Evolutionary conservation across 805 yeast genomes (phyloP), one percentile per base, ranked within the genome.

Genomic region (Grigorovia humatica): DNA sequence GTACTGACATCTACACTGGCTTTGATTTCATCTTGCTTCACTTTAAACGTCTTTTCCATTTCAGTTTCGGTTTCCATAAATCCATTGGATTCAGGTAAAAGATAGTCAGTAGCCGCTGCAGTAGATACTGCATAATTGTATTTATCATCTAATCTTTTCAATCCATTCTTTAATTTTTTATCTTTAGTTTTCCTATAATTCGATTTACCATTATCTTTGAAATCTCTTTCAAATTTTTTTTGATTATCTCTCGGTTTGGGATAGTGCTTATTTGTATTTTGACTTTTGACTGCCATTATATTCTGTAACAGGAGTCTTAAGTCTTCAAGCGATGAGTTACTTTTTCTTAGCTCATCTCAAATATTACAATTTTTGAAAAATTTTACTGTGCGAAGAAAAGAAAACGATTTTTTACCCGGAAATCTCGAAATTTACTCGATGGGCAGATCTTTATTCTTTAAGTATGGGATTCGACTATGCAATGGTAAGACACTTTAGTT

Each of bases 1-100:
- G 96, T 88, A 2, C 83, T 68, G 38, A 76, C 73, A 67, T 91
- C 98, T 3, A 93, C 96, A 12, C 78, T 81, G 32, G 78, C 76
- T 27, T 71, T 77, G 41, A 93, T 83, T 49, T 91, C 96, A 13
- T 77, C 77, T 66, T 93, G 99, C 38, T 75, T 79, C 58, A 87
- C 87, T 68, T 85, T 87, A 71, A 73, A 88, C 0, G 99, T 93
- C 66, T 81, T 83, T 70, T 93, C 99, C 90, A 91, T 82, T 51
- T 75, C 80, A n/a, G 83, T 83, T 62, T 93, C 99, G 6, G 96
- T 88, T 67, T 93, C 99, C 55, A 93, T 67, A 61, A 75, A 85
- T 46, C 99, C 99, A 4, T 76, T 78, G 30, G 85, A 83, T 70
- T 93, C 98, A 54, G 85, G 87, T 38, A 88, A 71, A 55, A 93